Evolutionary conservation across 108 stramenopile genomes (phyloP).

Genomic region (Heterococcus sp.): DNA sequence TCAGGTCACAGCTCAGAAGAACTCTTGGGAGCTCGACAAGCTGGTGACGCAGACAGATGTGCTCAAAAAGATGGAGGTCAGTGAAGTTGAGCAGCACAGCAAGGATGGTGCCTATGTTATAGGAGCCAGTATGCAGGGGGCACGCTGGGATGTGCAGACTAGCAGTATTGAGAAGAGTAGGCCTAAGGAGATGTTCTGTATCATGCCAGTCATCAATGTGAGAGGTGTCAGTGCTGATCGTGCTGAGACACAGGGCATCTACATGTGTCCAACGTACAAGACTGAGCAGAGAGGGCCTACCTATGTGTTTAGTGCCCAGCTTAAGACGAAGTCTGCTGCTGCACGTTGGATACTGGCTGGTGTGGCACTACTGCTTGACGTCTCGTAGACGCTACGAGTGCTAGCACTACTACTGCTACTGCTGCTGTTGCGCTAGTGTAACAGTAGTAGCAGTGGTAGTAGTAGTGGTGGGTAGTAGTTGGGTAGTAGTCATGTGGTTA

Average conservation of each 20-base stretch:
- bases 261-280: slow-evolving; percentile 74
- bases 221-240: slow-evolving; percentile 75
- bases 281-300: slow-evolving; percentile 77
- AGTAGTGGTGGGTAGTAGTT: too few species aligned
- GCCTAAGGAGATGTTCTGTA: slow-evolving; percentile 84
- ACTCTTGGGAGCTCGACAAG: slow-evolving; percentile 77
- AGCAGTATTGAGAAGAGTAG: slow-evolving; percentile 61
- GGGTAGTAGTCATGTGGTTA: too few species aligned
- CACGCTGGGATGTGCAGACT: slow-evolving; percentile 69
- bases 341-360: slow-evolving; percentile 77
- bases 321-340: slow-evolving; percentile 72
- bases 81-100: slow-evolving; percentile 68
- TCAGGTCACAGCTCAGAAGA: slow-evolving; percentile 75
- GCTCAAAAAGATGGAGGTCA: slow-evolving; percentile 67
- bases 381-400: slow-evolving; percentile 42
- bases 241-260: slow-evolving; percentile 70
- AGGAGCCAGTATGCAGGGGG: slow-evolving; percentile 76
- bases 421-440: too few species aligned
- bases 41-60: slow-evolving; percentile 80
- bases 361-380: slow-evolving; percentile 72
- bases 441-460: too few species aligned
- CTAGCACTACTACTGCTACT: too few species aligned
- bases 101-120: slow-evolving; percentile 77
- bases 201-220: slow-evolving; percentile 77
- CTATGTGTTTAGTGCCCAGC: slow-evolving; percentile 73